Percentiles rank a stretch among this genome's conserved stretches.
phyloP scores from a whole-genome alignment of 2,329 filamentous ascomycete genomes.

The Grosmannia penicillata region DNA sequence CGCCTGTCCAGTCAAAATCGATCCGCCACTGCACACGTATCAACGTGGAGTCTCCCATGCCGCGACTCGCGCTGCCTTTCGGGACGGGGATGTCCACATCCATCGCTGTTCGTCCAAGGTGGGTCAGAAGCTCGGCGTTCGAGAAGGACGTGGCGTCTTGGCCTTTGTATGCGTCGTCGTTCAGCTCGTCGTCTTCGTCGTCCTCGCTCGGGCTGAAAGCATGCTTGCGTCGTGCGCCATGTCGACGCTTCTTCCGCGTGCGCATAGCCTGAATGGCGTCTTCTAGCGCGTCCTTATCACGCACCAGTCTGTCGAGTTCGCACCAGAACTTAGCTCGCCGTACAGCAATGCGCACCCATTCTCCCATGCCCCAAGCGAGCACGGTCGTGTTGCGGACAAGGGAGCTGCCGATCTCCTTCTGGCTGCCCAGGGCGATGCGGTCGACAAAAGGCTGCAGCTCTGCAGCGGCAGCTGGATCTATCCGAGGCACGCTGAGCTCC shows the following conservation, averaged over 20 bases:
- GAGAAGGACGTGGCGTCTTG: slow-evolving; percentile 11
- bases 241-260: slow-evolving; percentile 11
- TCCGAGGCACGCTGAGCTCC: slow-evolving; percentile 33
- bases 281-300: slow-evolving; percentile 17
- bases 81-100: slow-evolving; percentile 29
- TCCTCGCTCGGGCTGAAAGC: not conserved
- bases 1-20: slow-evolving; percentile 58
- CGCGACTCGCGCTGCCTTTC: slow-evolving; percentile 3
- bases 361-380: slow-evolving; percentile 51
- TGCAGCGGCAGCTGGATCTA: slow-evolving; percentile 40
- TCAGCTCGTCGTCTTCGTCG: slow-evolving; percentile 6
- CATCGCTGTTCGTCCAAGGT: slow-evolving; percentile 36
- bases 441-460: slow-evolving; percentile 43
- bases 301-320: slow-evolving; percentile 32
- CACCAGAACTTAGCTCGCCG: slow-evolving; percentile 50
- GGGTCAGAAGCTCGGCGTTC: slow-evolving; percentile 33
- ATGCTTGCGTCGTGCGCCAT: slow-evolving; percentile 8
- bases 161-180: slow-evolving; percentile 12
- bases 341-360: slow-evolving; percentile 49
- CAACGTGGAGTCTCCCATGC: slow-evolving; percentile 19
- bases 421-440: slow-evolving; percentile 18
- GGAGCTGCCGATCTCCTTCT: slow-evolving; percentile 22
- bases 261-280: slow-evolving; percentile 15
- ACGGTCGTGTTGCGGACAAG: slow-evolving; percentile 42
- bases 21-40: slow-evolving; percentile 48